Evolutionary conservation across 805 yeast species (phyloP).

Genomic region (Wickerhamiella lipophila): DNA sequence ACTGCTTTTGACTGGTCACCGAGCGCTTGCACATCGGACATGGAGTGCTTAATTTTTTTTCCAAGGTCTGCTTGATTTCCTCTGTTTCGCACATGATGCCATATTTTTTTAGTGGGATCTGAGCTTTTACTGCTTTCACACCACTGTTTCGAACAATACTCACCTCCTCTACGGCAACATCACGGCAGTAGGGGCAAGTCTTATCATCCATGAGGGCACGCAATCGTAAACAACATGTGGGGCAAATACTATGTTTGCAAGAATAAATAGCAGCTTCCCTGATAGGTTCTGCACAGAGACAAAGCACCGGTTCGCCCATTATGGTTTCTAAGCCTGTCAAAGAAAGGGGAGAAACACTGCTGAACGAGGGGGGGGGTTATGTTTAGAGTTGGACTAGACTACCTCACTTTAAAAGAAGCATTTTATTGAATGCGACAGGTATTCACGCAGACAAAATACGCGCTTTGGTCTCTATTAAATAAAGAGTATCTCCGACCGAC

Average conservation of each 20-base stretch:
- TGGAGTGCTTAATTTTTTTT: slow-evolving; percentile 39
- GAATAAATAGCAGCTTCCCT: slow-evolving; percentile 57
- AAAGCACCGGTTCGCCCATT: slow-evolving; percentile 17
- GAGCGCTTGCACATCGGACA: slow-evolving; percentile 28
- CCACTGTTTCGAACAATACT: slow-evolving; percentile 39
- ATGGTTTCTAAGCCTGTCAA: background rate
- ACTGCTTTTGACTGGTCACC: slow-evolving; percentile 36
- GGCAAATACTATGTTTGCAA: slow-evolving; percentile 78
- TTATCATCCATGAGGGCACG: slow-evolving; percentile 64
- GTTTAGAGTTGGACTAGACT: too few species aligned
- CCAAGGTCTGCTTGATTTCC: slow-evolving; percentile 35
- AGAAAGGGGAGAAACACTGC: background rate
- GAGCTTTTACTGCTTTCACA: slow-evolving; percentile 29
- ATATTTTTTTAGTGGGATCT: slow-evolving; percentile 30
- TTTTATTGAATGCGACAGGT: slow-evolving; percentile 1
- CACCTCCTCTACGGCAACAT: slow-evolving; percentile 42
- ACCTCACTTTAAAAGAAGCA: background rate
- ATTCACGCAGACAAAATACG: slow-evolving; percentile 10
- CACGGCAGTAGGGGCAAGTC: slow-evolving; percentile 73
- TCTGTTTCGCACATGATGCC: slow-evolving; percentile 50
- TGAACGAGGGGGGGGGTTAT: background rate
- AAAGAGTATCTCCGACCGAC: slow-evolving; percentile 19
- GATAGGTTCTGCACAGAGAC: slow-evolving; percentile 72
- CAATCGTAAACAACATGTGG: slow-evolving; percentile 68
- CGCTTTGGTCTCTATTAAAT: slow-evolving; percentile 11